A percentile compares a stretch with the other conserved stretches of the same genome.
Conservation (phyloP, 768 basidiomycete species). For the Termitomyces sp. region DNA sequence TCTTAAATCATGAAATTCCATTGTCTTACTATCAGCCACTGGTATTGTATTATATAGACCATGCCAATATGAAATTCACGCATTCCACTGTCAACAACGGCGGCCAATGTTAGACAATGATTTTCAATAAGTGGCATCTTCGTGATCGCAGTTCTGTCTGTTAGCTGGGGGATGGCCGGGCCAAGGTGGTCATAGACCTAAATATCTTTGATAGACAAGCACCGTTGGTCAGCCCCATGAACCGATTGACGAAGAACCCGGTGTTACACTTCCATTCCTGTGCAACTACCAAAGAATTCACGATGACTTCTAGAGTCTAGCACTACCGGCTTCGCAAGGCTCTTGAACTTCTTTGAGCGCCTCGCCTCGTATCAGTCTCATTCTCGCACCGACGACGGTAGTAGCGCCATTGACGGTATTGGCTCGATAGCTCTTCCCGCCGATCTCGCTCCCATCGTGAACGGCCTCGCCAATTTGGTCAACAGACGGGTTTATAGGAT, state of each 20-base stretch:
- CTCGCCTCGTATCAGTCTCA: constrained; percentile 41
- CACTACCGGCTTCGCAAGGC: constrained; percentile 46
- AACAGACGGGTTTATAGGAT: constrained; percentile 10
- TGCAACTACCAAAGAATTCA: constrained; percentile 3
- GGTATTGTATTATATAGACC: background rate
- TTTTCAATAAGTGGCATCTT: background rate
- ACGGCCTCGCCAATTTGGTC: constrained; percentile 24
- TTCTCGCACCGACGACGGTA: constrained; percentile 20
- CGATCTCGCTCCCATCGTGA: constrained; percentile 32
- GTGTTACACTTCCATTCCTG: background rate
- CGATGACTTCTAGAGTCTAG: constrained; percentile 27
- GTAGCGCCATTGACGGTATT: constrained; percentile 20
- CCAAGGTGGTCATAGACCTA: background rate
- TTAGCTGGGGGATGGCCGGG: background rate
- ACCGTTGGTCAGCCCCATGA: background rate
- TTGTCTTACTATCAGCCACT: too few relatives aligned
- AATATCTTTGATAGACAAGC: background rate
- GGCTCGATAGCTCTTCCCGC: constrained; percentile 22
- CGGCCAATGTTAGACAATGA: background rate
- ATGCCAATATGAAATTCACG: background rate
- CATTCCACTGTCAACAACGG: background rate
- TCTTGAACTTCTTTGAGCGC: constrained; percentile 49
- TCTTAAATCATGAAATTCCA: too few relatives aligned
- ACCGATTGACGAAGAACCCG: background rate
- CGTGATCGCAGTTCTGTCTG: background rate